Evolutionary conservation across 2,329 filamentous ascomycete genomes (phyloP).

Genomic region (Calonectria pteridis): DNA sequence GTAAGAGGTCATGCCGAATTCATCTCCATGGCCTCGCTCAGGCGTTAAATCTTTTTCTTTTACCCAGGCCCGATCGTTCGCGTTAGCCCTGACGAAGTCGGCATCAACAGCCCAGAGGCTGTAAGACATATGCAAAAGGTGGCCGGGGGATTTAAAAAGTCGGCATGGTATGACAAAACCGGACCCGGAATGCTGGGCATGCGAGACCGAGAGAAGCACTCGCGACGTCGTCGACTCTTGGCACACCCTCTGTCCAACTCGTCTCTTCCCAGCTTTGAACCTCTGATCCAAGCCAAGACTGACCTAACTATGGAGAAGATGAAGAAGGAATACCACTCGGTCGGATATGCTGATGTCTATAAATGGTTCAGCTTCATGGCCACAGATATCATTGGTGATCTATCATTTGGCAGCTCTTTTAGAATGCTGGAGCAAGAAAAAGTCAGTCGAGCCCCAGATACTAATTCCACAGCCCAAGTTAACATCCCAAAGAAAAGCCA

Average conservation of each 20-base stretch:
- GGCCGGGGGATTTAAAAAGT: background rate
- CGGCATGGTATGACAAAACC: constrained; percentile 8
- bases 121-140: constrained; percentile 11
- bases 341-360: background rate
- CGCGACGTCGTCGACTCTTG: constrained; percentile 4
- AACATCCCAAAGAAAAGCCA: background rate
- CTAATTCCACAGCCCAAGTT: background rate
- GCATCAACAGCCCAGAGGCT: constrained; percentile 5
- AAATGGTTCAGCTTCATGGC: constrained; percentile 13
- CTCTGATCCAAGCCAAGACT: background rate
- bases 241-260: constrained; percentile 8
- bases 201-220: constrained; percentile 6
- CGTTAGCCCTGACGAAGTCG: constrained; percentile 5
- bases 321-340: background rate
- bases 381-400: constrained; percentile 9
- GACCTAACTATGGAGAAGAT: constrained; percentile 3
- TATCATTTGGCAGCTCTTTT: constrained; percentile 8
- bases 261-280: constrained; percentile 5
- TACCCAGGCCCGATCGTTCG: background rate
- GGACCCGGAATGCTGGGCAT: constrained; percentile 8
- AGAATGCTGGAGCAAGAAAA: constrained; percentile 14
- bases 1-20: background rate
- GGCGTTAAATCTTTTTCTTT: background rate
- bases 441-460: background rate
- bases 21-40: too few relatives aligned